phyloP scores from a whole-genome alignment of 1,139 yeast species.

The Yamadazyma buinensis region DNA sequence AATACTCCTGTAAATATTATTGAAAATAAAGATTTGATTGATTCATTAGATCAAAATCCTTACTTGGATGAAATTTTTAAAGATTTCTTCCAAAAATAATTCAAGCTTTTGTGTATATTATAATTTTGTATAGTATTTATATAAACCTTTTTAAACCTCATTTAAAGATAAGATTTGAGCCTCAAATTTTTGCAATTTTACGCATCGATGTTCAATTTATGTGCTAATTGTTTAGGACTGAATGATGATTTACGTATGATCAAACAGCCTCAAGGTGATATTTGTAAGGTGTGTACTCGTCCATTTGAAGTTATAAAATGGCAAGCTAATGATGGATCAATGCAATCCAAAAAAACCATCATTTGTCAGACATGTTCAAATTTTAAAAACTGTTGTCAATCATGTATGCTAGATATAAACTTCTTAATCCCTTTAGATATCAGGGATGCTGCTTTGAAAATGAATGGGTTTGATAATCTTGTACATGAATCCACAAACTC shows the following conservation, averaged over 20 bases:
- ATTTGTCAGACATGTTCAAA: slow-evolving; percentile 79
- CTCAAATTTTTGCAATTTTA: too few species aligned
- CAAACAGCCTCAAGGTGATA: slow-evolving; percentile 69
- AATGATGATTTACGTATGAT: slow-evolving; percentile 66
- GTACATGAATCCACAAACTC: slow-evolving; percentile 9
- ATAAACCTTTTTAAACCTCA: too few species aligned
- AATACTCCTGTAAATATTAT: background rate
- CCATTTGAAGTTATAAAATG: slow-evolving; percentile 82
- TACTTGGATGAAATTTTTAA: slow-evolving; percentile 9
- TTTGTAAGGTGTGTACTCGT: slow-evolving; percentile 75
- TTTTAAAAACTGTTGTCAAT: slow-evolving; percentile 79
- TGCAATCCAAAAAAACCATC: slow-evolving; percentile 46
- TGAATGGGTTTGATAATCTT: slow-evolving; percentile 54
- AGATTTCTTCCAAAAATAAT: slow-evolving; percentile 8
- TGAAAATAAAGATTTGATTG: background rate
- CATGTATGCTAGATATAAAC: slow-evolving; percentile 77
- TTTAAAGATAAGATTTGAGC: too few species aligned
- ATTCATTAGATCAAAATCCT: slow-evolving; percentile 1
- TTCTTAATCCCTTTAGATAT: slow-evolving; percentile 76
- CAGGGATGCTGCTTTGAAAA: slow-evolving; percentile 75
- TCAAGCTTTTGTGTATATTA: too few species aligned
- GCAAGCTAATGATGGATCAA: slow-evolving; percentile 40
- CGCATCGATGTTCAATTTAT: slow-evolving; percentile 68
- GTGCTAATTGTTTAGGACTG: slow-evolving; percentile 70
- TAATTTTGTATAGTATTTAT: too few species aligned